Evolutionary conservation across 1,284 basidiomycete species (phyloP).

Genomic region (Malassezia vespertilionis): DNA sequence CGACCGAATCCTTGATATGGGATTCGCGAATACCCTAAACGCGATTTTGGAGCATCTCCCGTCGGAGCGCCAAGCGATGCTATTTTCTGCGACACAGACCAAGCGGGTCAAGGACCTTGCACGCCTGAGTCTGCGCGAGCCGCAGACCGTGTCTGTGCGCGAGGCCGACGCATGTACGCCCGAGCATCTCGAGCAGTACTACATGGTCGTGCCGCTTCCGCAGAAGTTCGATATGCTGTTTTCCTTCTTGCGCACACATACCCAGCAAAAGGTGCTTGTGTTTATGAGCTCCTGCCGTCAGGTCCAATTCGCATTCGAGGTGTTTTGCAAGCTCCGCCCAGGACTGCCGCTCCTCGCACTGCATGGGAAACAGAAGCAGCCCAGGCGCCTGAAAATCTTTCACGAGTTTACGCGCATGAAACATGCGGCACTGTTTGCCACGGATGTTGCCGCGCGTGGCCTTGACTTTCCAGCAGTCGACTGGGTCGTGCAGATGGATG

Average conservation of each 20-base stretch:
- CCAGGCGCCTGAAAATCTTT: slow-evolving; percentile 58
- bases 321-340: slow-evolving; percentile 87
- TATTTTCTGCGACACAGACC: slow-evolving; percentile 95
- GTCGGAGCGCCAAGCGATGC: slow-evolving; percentile 61
- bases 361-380: slow-evolving; percentile 94
- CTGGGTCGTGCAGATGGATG: slow-evolving; percentile 96
- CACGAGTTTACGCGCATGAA: slow-evolving; percentile 34
- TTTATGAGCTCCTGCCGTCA: slow-evolving; percentile 95
- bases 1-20: slow-evolving; percentile 91
- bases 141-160: slow-evolving; percentile 59
- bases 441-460: slow-evolving; percentile 93
- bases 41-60: slow-evolving; percentile 75
- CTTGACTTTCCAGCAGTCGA: slow-evolving; percentile 93
- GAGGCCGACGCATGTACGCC: slow-evolving; percentile 52
- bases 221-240: slow-evolving; percentile 83
- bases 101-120: slow-evolving; percentile 80
- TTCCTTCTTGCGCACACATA: slow-evolving; percentile 87
- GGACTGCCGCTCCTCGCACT: slow-evolving; percentile 80
- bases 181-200: slow-evolving; percentile 75
- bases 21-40: slow-evolving; percentile 75
- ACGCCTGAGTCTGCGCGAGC: slow-evolving; percentile 73
- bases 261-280: slow-evolving; percentile 81
- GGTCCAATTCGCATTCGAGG: slow-evolving; percentile 74
- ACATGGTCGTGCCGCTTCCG: slow-evolving; percentile 71
- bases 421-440: slow-evolving; percentile 50